A percentile compares a stretch with the other conserved stretches of the same genome.
Conservation (phyloP, 768 basidiomycete genomes). For the Cystofilobasidium capitatum region DNA sequence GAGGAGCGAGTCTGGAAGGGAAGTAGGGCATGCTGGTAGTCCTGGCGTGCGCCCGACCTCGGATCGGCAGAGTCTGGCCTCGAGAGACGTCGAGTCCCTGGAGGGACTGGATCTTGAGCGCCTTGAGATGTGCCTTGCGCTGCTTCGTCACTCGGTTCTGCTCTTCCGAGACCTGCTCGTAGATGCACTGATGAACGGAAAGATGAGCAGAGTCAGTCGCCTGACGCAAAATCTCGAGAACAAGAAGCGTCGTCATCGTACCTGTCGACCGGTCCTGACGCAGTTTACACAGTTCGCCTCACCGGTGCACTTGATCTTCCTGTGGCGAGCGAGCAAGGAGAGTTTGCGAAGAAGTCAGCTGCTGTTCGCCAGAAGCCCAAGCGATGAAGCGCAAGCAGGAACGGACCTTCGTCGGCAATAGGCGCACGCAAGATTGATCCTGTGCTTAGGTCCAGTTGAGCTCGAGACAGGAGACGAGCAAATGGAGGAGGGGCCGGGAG, state of each 20-base stretch:
- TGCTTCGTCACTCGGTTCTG: not conserved
- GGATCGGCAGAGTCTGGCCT: not conserved
- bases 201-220: not conserved
- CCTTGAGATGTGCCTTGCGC: constrained; percentile 2
- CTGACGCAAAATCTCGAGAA: not conserved
- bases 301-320: constrained; percentile 11
- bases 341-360: too few relatives aligned
- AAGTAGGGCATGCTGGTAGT: not conserved
- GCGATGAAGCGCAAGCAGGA: too few relatives aligned
- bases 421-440: too few relatives aligned
- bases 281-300: not conserved
- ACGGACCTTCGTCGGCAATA: too few relatives aligned
- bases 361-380: too few relatives aligned
- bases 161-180: constrained; percentile 8
- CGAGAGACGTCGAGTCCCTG: not conserved
- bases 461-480: too few relatives aligned
- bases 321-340: not conserved
- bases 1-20: not conserved
- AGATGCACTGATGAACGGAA: not conserved
- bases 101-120: constrained; percentile 5
- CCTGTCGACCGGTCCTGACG: constrained; percentile 3
- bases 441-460: too few relatives aligned
- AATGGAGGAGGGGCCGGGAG: too few relatives aligned
- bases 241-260: not conserved
- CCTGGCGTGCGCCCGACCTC: not conserved